Conservation (phyloP, 495 filamentous ascomycete species). For the Penicillium arizonense region DNA sequence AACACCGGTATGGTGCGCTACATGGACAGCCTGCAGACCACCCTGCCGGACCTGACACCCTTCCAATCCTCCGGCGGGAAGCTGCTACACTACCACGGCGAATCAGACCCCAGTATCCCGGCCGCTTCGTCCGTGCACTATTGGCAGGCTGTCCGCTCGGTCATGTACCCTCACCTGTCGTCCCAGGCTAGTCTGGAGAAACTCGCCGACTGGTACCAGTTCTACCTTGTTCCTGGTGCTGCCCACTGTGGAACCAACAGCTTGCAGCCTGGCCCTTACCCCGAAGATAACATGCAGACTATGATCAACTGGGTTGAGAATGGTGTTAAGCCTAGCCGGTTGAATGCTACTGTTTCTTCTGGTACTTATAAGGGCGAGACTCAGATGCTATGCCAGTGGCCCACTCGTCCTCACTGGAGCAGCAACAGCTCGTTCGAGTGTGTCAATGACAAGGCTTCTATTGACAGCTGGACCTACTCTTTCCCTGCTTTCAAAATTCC, state of each 20-base stretch:
- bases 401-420: slow-evolving; percentile 41
- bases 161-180: slow-evolving; percentile 45
- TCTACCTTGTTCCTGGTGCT: slow-evolving; percentile 53
- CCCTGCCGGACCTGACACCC: slow-evolving; percentile 42
- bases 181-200: slow-evolving; percentile 35
- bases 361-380: slow-evolving; percentile 30
- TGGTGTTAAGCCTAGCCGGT: slow-evolving; percentile 33
- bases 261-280: slow-evolving; percentile 43
- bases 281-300: slow-evolving; percentile 37
- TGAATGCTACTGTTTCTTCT: slow-evolving; percentile 30
- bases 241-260: slow-evolving; percentile 44
- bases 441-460: slow-evolving; percentile 39
- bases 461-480: slow-evolving; percentile 36
- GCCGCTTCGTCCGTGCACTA: slow-evolving; percentile 47
- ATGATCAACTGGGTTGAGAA: slow-evolving; percentile 54
- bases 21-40: slow-evolving; percentile 30
- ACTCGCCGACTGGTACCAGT: slow-evolving; percentile 50
- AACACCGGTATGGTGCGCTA: slow-evolving; percentile 24
- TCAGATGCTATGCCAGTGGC: slow-evolving; percentile 42
- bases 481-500: slow-evolving; percentile 24
- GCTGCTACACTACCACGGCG: slow-evolving; percentile 51
- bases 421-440: slow-evolving; percentile 29
- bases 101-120: slow-evolving; percentile 48
- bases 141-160: slow-evolving; percentile 46
- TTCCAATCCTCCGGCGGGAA: slow-evolving; percentile 50